Base-by-base conservation (phyloP, 2,329 filamentous ascomycete species). In the Fusarium sp. region DNA sequence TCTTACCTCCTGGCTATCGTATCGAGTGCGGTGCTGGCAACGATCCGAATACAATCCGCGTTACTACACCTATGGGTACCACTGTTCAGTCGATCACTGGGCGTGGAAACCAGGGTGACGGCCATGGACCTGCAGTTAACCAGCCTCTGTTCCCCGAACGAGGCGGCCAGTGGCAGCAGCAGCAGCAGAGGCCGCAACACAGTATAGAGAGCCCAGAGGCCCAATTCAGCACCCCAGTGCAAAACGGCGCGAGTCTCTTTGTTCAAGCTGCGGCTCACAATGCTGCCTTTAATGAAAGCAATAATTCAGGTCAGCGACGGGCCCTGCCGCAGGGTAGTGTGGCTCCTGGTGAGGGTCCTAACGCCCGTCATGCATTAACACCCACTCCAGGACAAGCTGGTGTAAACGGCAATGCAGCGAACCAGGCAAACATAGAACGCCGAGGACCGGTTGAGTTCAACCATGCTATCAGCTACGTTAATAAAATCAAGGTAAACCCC, bases 391-490 rank as follows among this genome's bases (percentile, higher is more conserved):
- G 84, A 41, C 86, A 88, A 64, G 86, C 86, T 65, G 86, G 82
- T 33, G 77, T 91, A 59, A 92, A 91, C 73, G 89, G 88, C 44
- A 84, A 85, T 64, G 85, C 84, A 23, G 81, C 83, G 72, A 82
- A 88, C 80, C 80, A 90, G 80, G 81, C 86, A 79, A 81, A 86
- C 80, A 81, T 92, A 77, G 94, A 97, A 79, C 97, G 96, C 77
- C 89, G 94, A 57, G 95, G 94, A 1, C 96, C 96, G 2, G 96
- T 99, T 18, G 96, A 99, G 77, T 99, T 99, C 80, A 99, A 99
- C 77, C 96, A 99, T 81, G 96, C 96, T 1, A 99, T 99, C 69
- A 98, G 94, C 78, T 99, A 99, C 76, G 96, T 99, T 56, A 99
- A 99, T 78, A 99, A 99, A 82, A 99, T 99, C 75, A 99, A 99